A percentile compares a stretch with the other conserved stretches of the same genome.
These are phyloP conservation scores for Sanghuangporus sanghuang DNA, from an alignment of 1,284 basidiomycete genomes.

Conservation along the genomic window DNA sequence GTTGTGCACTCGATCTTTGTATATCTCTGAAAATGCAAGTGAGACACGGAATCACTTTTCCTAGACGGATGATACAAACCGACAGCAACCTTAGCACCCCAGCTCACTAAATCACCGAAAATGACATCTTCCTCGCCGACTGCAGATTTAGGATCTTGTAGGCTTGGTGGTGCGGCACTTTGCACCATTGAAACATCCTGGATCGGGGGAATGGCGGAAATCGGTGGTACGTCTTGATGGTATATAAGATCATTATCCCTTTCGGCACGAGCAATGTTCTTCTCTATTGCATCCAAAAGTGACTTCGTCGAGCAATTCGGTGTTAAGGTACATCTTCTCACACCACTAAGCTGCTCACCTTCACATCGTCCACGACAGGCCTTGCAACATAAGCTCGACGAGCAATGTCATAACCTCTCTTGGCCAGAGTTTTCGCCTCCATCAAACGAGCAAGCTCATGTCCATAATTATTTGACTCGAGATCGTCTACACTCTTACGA, in stretches of 20 bases:
- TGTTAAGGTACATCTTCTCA: background rate
- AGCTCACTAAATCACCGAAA: conserved; percentile 77
- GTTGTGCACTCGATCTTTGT: conserved; percentile 77
- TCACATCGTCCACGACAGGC: conserved; percentile 70
- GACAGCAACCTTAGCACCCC: conserved; percentile 87
- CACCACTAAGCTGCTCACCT: conserved; percentile 40
- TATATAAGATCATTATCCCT: conserved; percentile 97
- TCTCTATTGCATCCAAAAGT: conserved; percentile 64
- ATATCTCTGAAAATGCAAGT: conserved; percentile 57
- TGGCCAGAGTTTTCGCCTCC: conserved; percentile 63
- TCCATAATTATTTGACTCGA: conserved; percentile 85
- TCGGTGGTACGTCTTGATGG: conserved; percentile 79
- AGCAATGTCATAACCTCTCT: conserved; percentile 71
- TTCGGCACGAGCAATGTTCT: conserved; percentile 67
- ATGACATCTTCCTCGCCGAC: conserved; percentile 50
- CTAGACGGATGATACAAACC: conserved; percentile 45
- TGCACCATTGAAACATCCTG: conserved; percentile 68
- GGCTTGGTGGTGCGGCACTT: conserved; percentile 51
- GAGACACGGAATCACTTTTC: background rate
- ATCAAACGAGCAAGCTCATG: conserved; percentile 74
- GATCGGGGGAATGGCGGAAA: conserved; percentile 66
- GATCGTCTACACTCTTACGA: conserved; percentile 86
- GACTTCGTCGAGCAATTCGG: conserved; percentile 36
- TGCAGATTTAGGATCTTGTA: conserved; percentile 55
- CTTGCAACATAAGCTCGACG: conserved; percentile 57